Conservation (phyloP, 768 basidiomycete genomes). For the Candolleomyces eurysporus region DNA sequence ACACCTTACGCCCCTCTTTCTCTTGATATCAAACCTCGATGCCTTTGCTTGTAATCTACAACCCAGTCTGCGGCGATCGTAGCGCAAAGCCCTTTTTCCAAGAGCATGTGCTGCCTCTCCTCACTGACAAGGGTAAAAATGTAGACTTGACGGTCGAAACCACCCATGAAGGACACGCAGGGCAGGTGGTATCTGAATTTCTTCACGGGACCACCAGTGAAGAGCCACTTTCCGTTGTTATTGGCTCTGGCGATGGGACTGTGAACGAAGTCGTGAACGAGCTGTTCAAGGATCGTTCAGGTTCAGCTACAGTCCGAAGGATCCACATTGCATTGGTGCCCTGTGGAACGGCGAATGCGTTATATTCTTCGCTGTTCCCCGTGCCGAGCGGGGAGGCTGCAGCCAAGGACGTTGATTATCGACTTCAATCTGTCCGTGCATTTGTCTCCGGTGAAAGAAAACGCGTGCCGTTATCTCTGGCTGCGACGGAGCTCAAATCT, state of each 20-base stretch:
- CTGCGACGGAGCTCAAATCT: constrained; percentile 45
- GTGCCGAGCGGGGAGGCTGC: constrained; percentile 21
- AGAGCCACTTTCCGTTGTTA: constrained; percentile 43
- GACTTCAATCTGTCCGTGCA: constrained; percentile 18
- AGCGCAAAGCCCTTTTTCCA: constrained; percentile 56
- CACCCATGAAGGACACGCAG: constrained; percentile 52
- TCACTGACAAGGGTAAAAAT: constrained; percentile 34
- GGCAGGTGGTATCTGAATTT: constrained; percentile 39
- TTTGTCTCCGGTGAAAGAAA: constrained; percentile 37
- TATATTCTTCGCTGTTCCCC: constrained; percentile 77
- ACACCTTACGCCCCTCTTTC: not conserved
- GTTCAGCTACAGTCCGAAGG: constrained; percentile 11
- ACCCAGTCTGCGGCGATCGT: constrained; percentile 69
- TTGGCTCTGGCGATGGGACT: constrained; percentile 90
- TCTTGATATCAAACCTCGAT: constrained; percentile 23
- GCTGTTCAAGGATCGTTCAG: constrained; percentile 26
- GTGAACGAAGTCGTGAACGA: constrained; percentile 83
- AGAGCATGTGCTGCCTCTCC: constrained; percentile 61
- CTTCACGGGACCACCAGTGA: constrained; percentile 27
- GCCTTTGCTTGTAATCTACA: constrained; percentile 66
- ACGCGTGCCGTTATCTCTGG: constrained; percentile 49
- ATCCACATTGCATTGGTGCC: constrained; percentile 59
- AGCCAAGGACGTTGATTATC: not conserved
- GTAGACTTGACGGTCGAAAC: constrained; percentile 50
- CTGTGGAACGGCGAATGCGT: constrained; percentile 90